These are phyloP conservation scores for Fistulifera solaris DNA, from an alignment of 108 stramenopile species.

Conservation along the genomic window DNA sequence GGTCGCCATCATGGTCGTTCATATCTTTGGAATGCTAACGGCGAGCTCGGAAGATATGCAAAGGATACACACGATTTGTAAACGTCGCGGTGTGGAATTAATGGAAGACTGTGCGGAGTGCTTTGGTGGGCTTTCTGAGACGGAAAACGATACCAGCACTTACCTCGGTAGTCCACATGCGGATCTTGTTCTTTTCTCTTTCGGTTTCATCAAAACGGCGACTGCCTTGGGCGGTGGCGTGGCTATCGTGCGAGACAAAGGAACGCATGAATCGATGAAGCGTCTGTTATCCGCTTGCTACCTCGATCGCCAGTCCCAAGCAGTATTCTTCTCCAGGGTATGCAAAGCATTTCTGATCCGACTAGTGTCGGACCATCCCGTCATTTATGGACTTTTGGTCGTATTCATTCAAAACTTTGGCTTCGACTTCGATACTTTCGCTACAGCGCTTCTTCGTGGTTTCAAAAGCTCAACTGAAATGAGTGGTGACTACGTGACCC, in stretches of 20 bases:
- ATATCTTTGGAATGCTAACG: constrained; percentile 62
- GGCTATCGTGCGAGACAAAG: constrained; percentile 20
- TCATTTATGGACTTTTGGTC: constrained; percentile 31
- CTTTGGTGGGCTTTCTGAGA: constrained; percentile 38
- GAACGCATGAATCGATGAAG: constrained; percentile 28
- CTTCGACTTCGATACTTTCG: constrained; percentile 44
- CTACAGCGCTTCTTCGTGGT: constrained; percentile 41
- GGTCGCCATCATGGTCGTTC: constrained; percentile 73
- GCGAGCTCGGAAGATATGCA: constrained; percentile 18
- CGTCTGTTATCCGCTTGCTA: constrained; percentile 43
- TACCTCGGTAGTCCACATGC: constrained; percentile 29
- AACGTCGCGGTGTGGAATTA: constrained; percentile 38
- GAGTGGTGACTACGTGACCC: constrained; percentile 9
- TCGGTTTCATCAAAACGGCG: constrained; percentile 78
- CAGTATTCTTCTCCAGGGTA: constrained; percentile 33
- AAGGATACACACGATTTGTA: constrained; percentile 32
- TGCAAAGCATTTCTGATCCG: constrained; percentile 33
- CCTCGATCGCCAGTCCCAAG: constrained; percentile 30
- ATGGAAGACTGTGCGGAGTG: constrained; percentile 85
- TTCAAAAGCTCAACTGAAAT: constrained; percentile 19
- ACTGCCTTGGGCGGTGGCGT: constrained; percentile 77
- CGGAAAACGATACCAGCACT: constrained; percentile 6
- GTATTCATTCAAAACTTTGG: constrained; percentile 21
- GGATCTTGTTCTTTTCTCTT: constrained; percentile 65
- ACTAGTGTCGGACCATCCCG: constrained; percentile 32